phyloP scores from a whole-genome alignment of 768 basidiomycete species.

The Gymnopilus junonius region DNA sequence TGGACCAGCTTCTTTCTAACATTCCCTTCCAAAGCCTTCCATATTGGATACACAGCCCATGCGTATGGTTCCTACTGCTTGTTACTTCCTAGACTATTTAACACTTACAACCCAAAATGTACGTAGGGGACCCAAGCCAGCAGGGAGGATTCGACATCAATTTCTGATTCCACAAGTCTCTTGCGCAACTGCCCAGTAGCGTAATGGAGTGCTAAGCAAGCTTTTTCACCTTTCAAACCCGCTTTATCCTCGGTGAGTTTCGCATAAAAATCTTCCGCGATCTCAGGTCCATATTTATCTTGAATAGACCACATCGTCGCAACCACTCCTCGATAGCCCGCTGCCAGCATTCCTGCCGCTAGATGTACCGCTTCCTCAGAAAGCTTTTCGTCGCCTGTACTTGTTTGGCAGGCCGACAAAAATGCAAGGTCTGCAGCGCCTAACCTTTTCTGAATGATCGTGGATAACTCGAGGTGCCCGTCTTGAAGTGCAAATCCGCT shows the following conservation, averaged over 20 bases:
- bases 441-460: constrained; percentile 10
- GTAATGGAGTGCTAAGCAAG: not conserved
- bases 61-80: too few species aligned
- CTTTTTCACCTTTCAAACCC: constrained; percentile 5
- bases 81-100: too few species aligned
- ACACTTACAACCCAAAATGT: not conserved
- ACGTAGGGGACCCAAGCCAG: constrained; percentile 8
- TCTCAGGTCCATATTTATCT: constrained; percentile 32
- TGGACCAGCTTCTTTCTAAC: too few species aligned
- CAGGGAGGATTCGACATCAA: not conserved
- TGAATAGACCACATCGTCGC: constrained; percentile 44
- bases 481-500: constrained; percentile 26
- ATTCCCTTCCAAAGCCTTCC: too few species aligned
- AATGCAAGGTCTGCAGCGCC: constrained; percentile 35
- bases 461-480: constrained; percentile 15
- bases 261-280: constrained; percentile 33
- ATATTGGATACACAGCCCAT: too few species aligned
- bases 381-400: too few species aligned
- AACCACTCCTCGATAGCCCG: constrained; percentile 34
- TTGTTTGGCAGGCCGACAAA: constrained; percentile 47
- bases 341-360: constrained; percentile 40
- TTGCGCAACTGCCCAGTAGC: not conserved
- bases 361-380: constrained; percentile 44
- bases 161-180: not conserved
- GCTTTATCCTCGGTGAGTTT: not conserved